Base-by-base conservation (phyloP, 2,329 filamentous ascomycete genomes). In the Scleromitrula shiraiana region DNA sequence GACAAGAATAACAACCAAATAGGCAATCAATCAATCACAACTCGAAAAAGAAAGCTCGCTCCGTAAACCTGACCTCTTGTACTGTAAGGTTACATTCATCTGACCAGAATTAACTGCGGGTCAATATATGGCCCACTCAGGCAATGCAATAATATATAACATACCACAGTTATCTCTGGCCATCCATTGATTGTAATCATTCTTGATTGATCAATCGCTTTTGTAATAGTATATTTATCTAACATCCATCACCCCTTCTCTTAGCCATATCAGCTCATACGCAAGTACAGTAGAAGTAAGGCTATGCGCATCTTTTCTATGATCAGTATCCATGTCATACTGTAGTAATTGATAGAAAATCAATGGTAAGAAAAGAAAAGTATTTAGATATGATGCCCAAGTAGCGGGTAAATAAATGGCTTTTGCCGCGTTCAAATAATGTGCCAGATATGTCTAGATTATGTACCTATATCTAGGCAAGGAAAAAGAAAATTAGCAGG, bases 31-130 rank as follows among this genome's bases (percentile, higher is more conserved):
- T 26, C 29, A 41, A n/a, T 15, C 37, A 22, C 15, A 41, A 32
- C 17, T 20, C 6, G 10, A 24, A 38, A 27, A 14, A 17, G 19
- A 37, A 45, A 23, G 37, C 14, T 20, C 5, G 17, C 9, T 19
- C 24, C 32, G 10, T n/a, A 27, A 47, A 20, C 45, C 38, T 36
- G 29, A 17, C 29, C 29, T 33, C 19, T 44, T 15, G 41, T 41
- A 27, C 36, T 22, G 37, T 41, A 41, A 46, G 44, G 41, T 41
- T 33, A 6, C 19, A 35, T 47, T 36, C 38, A 47, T 42, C 17
- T 42, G 38, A 42, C 38, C 45, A 36, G 17, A 47, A 15, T 42
- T 17, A n/a, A 22, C 38, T 42, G 45, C 38, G 37, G 45, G 45
- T 36, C 37, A 27, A 26, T 14, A 41, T 41, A n/a, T 33, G 27